These are phyloP conservation scores for Austroboletus niveus DNA, from an alignment of 1,284 basidiomycete genomes.

Conservation along the genomic window DNA sequence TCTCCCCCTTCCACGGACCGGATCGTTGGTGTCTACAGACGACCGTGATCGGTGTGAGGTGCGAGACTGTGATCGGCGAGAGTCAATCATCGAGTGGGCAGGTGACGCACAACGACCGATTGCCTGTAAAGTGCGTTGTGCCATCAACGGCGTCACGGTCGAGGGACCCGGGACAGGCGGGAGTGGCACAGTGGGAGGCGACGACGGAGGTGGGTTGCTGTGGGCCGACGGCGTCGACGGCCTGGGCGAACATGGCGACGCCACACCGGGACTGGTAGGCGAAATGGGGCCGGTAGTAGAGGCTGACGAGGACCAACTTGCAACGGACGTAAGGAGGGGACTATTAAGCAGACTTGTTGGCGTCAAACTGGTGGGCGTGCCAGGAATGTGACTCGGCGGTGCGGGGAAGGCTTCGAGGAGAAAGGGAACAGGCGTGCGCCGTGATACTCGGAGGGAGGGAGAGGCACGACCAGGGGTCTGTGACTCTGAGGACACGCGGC, in stretches of 20 bases:
- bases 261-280: background rate
- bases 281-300: constrained; percentile 2
- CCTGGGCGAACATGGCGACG: constrained; percentile 17
- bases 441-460: constrained; percentile 26
- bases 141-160: constrained; percentile 14
- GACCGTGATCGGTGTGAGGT: constrained; percentile 16
- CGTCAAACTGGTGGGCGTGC: constrained; percentile 15
- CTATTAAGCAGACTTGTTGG: constrained; percentile 7
- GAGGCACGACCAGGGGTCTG: constrained; percentile 27
- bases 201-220: constrained; percentile 31
- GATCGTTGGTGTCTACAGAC: constrained; percentile 19
- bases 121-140: constrained; percentile 16
- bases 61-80: constrained; percentile 18
- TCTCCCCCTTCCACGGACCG: constrained; percentile 19
- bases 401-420: constrained; percentile 33
- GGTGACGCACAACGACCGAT: constrained; percentile 22
- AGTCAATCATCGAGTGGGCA: constrained; percentile 15
- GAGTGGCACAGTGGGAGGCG: constrained; percentile 30
- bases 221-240: constrained; percentile 2
- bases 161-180: constrained; percentile 31
- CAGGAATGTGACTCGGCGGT: constrained; percentile 33
- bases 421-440: constrained; percentile 32
- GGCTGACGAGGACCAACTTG: constrained; percentile 4
- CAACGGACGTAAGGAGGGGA: constrained; percentile 15
- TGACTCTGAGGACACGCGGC: constrained; percentile 29